phyloP scores from a whole-genome alignment of 192 early-diverging fungal genomes.

The Podila clonocystis region DNA sequence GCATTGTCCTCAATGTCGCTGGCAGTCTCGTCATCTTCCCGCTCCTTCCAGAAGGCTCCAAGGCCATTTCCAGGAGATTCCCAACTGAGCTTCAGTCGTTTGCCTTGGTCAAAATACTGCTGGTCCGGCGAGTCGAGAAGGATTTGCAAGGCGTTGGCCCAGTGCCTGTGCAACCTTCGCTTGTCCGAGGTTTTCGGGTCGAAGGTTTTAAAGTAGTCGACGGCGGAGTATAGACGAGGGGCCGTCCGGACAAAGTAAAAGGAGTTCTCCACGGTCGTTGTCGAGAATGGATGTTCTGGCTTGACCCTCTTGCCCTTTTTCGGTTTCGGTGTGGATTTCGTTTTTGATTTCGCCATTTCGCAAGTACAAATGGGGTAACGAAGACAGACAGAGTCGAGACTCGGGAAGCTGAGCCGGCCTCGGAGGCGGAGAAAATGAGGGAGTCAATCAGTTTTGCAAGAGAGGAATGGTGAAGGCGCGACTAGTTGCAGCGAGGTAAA shows the following conservation, averaged over 20 bases:
- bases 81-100: constrained; percentile 6
- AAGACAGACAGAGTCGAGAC: no score
- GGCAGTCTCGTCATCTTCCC: constrained; percentile 8
- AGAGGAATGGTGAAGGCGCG: no score
- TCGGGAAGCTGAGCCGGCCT: no score
- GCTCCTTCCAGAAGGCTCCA: constrained; percentile 24
- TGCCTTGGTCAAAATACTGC: constrained; percentile 20
- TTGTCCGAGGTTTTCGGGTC: constrained; percentile 19
- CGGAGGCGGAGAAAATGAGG: no score
- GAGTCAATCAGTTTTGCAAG: no score
- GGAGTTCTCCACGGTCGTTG: constrained; percentile 21
- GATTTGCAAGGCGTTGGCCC: constrained; percentile 14
- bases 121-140: constrained; percentile 23
- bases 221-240: constrained; percentile 17
- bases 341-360: not conserved
- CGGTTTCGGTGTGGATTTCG: constrained; percentile 12
- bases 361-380: no score
- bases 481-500: no score
- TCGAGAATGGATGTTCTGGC: constrained; percentile 21
- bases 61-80: constrained; percentile 22
- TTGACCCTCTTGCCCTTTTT: constrained; percentile 17
- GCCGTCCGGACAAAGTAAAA: constrained; percentile 20
- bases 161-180: constrained; percentile 14
- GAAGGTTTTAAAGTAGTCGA: constrained; percentile 27
- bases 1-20: constrained; percentile 20